Evolutionary conservation across 306 rosid species (phyloP), one percentile per base, ranked within the genome.

Genomic region (Canavalia gladiata): DNA sequence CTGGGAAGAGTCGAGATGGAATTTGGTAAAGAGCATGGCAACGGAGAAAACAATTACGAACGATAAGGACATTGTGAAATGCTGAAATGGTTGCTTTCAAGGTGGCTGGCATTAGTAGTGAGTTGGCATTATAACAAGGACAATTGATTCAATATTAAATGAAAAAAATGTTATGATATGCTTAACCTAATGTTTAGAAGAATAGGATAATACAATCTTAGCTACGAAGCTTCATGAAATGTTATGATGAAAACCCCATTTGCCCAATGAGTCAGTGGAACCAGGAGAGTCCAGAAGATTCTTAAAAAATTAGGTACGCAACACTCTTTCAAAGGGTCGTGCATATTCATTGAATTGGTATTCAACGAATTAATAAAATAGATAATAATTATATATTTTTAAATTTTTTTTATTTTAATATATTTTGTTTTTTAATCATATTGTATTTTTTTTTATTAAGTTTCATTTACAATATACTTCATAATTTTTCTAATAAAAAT

Each of bases 211-310:
- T 70, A 18, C 46, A 79, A 18, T 3, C 28, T 55, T 35, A 65
- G 30, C 35, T 11, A 8, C 33, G 88, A 76, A 82, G 82, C 60
- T 77, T 79, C 82, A 59, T 4, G 69, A 49, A 57, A 45, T 31
- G 41, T 34, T n/a, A 6, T 4, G 59, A 13, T 47, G 51, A 39
- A 76, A 56, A 37, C 3, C 28, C 34, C 3, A 50, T 70, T 10
- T 8, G 42, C 10, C 12, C 7, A 46, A 68, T 60, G 39, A 35
- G 8, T 25, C 3, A 41, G 81, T 75, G 78, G 50, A 63, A 64
- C 42, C 11, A 60, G 74, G 63, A 56, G 59, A 75, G 74, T 47
- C 88, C 33, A 81, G 81, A 85, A 83, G 88, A 58, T 64, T 70
- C 77, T 72, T 52, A 7, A 68, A 39, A 58, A 12, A 37, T 47